Evolutionary conservation across 306 rosid species (phyloP).

Genomic region (Ormosia emarginata): DNA sequence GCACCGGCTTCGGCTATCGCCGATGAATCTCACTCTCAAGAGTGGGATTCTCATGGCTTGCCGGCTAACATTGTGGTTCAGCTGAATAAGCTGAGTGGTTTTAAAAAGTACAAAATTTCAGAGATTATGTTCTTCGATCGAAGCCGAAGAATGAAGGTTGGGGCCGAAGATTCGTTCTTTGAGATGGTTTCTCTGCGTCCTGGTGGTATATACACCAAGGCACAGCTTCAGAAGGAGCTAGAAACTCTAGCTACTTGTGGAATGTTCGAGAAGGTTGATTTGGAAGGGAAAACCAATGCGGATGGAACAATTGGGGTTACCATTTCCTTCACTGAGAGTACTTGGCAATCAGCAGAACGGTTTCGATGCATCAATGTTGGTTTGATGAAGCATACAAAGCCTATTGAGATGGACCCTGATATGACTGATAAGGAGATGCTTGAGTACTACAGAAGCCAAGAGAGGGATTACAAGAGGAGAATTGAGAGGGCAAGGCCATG

Average conservation of each 20-base stretch:
- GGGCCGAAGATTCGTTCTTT: constrained; percentile 79
- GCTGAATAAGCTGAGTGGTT: constrained; percentile 79
- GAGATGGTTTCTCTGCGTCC: constrained; percentile 90
- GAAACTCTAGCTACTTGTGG: constrained; percentile 81
- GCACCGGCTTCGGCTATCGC: constrained; percentile 57
- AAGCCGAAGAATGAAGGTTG: constrained; percentile 41
- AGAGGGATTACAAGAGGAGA: constrained; percentile 86
- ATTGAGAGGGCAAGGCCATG: constrained; percentile 77
- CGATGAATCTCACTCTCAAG: constrained; percentile 59
- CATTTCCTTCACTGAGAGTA: constrained; percentile 73
- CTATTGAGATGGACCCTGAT: constrained; percentile 79
- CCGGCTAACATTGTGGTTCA: constrained; percentile 83
- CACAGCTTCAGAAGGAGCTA: constrained; percentile 88
- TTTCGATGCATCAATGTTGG: constrained; percentile 95
- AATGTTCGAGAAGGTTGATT: constrained; percentile 94
- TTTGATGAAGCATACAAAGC: constrained; percentile 74
- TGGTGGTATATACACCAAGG: constrained; percentile 72
- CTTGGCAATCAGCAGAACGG: constrained; percentile 82
- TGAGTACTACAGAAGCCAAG: constrained; percentile 67
- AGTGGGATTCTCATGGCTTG: constrained; percentile 86
- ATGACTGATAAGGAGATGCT: constrained; percentile 93
- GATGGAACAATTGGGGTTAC: constrained; percentile 71
- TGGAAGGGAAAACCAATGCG: constrained; percentile 86
- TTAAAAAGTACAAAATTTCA: constrained; percentile 78
- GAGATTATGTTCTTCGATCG: constrained; percentile 82